Evolutionary conservation across 805 yeast species (phyloP).

Genomic region (Yarrowia sp.): DNA sequence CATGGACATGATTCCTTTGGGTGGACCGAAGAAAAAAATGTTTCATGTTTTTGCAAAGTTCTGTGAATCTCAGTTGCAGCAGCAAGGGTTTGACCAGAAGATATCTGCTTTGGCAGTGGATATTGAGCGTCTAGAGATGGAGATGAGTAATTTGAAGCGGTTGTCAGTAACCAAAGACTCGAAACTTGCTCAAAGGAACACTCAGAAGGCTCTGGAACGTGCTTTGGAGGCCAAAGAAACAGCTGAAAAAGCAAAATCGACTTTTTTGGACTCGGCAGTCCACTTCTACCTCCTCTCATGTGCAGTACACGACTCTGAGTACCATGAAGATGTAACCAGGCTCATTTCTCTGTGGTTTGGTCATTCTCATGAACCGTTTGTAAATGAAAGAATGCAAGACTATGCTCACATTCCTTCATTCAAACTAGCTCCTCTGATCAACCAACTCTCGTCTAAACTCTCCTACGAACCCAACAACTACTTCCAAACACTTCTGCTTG

Average conservation of each 20-base stretch:
- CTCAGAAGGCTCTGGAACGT: not conserved
- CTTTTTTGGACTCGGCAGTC: constrained; percentile 1
- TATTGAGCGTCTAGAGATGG: not conserved
- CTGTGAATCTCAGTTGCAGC: constrained; percentile 7
- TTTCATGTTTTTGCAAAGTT: constrained; percentile 16
- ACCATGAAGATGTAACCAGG: constrained; percentile 61
- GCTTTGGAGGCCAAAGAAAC: not conserved
- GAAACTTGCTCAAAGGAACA: not conserved
- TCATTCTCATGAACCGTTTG: constrained; percentile 46
- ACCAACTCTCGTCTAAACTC: constrained; percentile 74
- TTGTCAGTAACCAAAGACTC: constrained; percentile 18
- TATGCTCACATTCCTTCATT: constrained; percentile 51
- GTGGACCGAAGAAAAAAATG: not conserved
- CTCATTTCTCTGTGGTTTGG: constrained; percentile 85
- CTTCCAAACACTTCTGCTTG: constrained; percentile 57
- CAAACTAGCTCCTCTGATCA: constrained; percentile 75
- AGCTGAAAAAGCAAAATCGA: not conserved
- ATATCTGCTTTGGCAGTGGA: not conserved
- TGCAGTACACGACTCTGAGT: constrained; percentile 27
- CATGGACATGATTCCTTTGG: not conserved
- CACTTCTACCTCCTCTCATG: not conserved
- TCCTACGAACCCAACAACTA: constrained; percentile 48
- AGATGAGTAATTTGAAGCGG: constrained; percentile 34
- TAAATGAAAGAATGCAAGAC: constrained; percentile 46
- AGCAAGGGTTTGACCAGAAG: not conserved